Conservation (phyloP, 139 green algal species). For the Medakamo hakoo region DNA sequence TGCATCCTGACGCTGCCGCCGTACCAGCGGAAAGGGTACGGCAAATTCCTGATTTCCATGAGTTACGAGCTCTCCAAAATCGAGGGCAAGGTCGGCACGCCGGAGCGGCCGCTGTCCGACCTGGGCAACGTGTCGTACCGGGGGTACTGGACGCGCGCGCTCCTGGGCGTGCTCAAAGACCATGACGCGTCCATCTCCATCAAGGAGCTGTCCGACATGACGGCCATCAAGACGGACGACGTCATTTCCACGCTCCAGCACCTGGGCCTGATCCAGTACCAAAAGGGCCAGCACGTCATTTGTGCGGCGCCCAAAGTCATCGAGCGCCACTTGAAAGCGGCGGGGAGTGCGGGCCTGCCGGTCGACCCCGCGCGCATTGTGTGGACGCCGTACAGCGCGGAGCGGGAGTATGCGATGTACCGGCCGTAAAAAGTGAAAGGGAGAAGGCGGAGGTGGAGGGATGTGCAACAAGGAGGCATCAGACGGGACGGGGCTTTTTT, state of each 20-base stretch:
- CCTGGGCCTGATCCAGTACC: conserved; percentile 81
- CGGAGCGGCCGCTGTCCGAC: conserved; percentile 92
- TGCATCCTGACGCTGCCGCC: conserved; percentile 95
- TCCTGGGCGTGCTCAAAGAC: conserved; percentile 74
- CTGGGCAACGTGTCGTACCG: conserved; percentile 87
- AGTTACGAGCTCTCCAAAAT: conserved; percentile 96
- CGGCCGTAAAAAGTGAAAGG: conserved; percentile 2
- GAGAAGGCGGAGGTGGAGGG: background rate
- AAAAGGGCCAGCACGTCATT: conserved; percentile 73
- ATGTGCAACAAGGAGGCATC: background rate
- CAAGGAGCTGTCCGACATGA: conserved; percentile 84
- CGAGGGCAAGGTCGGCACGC: conserved; percentile 91
- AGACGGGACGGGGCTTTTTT: background rate
- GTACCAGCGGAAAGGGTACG: conserved; percentile 97
- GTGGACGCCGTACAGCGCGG: conserved; percentile 42
- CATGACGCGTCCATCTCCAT: conserved; percentile 54
- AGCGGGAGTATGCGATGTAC: conserved; percentile 5
- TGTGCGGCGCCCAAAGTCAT: conserved; percentile 40
- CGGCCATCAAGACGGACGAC: conserved; percentile 93
- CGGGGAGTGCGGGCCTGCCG: conserved; percentile 34
- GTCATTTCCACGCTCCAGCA: conserved; percentile 81
- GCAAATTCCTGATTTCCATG: conserved; percentile 96
- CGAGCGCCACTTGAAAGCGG: conserved; percentile 53
- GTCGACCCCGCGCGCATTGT: conserved; percentile 65
- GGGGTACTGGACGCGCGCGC: conserved; percentile 86